Base-by-base conservation (phyloP, 495 filamentous ascomycete genomes). In the Halenospora varia region DNA sequence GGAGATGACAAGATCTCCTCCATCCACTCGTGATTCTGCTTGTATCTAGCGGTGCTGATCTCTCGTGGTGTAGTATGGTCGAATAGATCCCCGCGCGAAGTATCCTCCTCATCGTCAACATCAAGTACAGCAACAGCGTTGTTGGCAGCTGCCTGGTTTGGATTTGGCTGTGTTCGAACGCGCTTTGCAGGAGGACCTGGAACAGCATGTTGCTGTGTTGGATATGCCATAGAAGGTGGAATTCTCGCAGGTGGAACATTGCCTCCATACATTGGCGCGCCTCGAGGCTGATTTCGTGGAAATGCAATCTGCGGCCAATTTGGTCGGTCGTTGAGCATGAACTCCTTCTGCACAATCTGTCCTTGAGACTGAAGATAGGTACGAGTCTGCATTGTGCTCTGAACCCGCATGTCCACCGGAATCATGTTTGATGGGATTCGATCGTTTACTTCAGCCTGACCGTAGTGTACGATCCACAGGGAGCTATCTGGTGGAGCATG, bases 1-100 rank as follows among this genome's bases (percentile, higher is more conserved):
- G 91, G 89, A 0, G 91, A 96, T 1, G 86, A 87, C 46, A 96
- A 78, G n/a, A 98, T 84, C 71, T 98, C 92, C 65, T 96, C 94
- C 88, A 97, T 96, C 94, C 92, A 97, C 70, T 96, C 92, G 62
- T 97, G 94, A 65, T 98, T 94, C 64, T 96, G 94, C 60, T 84
- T 86, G 67, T 95, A 98, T 47, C 94, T 78, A 63, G 83, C 81
- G 59, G 85, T 75, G 63, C 89, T 93, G 61, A 97, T 85, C 57
- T 97, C 94, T 6, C 91, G 85, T 17, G 92, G 91, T 0, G 87
- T 92, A 35, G 96, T 73, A 49, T 90, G 79, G 64, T 98, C 94
- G 65, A 98, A 86, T 64, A 88, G 77, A 65, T 98, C 94, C 15
- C 92, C 91, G 1, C 86, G 79, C 3, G 86, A 85, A 2, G 87